phyloP scores from a whole-genome alignment of 306 rosid genomes.

The Aeschynomene evenia region DNA sequence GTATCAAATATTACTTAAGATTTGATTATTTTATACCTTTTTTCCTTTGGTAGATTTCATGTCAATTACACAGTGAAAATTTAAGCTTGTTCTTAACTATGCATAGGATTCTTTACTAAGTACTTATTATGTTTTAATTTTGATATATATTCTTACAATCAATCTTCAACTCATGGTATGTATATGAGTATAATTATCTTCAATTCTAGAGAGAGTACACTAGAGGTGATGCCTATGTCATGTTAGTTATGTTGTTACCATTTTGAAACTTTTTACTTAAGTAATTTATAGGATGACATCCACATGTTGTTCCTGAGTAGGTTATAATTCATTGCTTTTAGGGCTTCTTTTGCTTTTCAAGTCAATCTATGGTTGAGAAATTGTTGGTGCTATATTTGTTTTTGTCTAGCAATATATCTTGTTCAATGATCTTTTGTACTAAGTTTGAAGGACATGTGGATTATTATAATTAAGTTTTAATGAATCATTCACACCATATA shows the following conservation, averaged over 20 bases:
- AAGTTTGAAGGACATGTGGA: conserved; percentile 1
- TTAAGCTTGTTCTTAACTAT: not conserved
- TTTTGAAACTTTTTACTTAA: conserved; percentile 1
- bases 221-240: not conserved
- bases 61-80: not conserved
- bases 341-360: conserved; percentile 3
- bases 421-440: not conserved
- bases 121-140: too few relatives aligned
- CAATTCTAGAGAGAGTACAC: not conserved
- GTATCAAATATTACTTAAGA: not conserved
- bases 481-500: not conserved
- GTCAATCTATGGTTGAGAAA: conserved; percentile 21
- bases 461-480: not conserved
- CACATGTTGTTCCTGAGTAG: not conserved
- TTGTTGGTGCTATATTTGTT: conserved; percentile 17
- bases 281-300: not conserved
- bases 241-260: not conserved
- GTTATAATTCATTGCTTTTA: conserved; percentile 6
- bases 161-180: not conserved
- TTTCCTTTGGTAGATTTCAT: not conserved
- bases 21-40: not conserved
- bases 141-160: too few relatives aligned
- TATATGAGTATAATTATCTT: not conserved
- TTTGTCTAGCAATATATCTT: not conserved
- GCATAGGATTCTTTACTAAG: not conserved